phyloP scores from a whole-genome alignment of 805 yeast species.

The Saccharomycopsis olivae region DNA sequence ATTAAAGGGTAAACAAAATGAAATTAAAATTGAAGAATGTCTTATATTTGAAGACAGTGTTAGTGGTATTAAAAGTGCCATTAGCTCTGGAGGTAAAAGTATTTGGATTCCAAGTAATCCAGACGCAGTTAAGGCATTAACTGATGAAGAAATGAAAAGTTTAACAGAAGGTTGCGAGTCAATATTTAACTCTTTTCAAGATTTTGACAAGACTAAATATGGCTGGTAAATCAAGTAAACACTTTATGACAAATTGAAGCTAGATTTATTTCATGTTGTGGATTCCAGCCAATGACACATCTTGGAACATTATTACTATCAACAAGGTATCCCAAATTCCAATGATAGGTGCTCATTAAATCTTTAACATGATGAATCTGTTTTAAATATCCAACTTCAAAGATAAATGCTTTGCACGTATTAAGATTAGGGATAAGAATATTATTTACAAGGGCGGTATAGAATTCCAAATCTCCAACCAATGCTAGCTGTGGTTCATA shows the following conservation, averaged over 20 bases:
- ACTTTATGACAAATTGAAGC: not conserved
- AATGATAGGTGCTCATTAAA: constrained; percentile 23
- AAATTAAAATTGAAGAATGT: constrained; percentile 65
- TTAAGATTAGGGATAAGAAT: constrained; percentile 27
- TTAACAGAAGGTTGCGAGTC: not conserved
- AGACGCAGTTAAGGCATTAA: not conserved
- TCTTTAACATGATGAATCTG: constrained; percentile 41
- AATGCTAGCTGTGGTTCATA: constrained; percentile 76
- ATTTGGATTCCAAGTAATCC: constrained; percentile 7
- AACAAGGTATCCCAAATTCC: constrained; percentile 38
- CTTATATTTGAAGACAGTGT: constrained; percentile 91
- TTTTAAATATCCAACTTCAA: constrained; percentile 58
- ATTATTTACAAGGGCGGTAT: constrained; percentile 38
- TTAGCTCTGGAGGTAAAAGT: constrained; percentile 47
- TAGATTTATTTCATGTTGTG: not conserved
- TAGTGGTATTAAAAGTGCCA: constrained; percentile 81
- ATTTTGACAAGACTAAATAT: constrained; percentile 3
- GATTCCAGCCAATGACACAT: constrained; percentile 55
- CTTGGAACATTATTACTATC: constrained; percentile 47
- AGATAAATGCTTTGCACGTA: constrained; percentile 50
- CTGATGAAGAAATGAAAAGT: not conserved
- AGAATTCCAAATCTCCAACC: constrained; percentile 70
- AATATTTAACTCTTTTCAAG: not conserved
- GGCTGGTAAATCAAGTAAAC: constrained; percentile 4
- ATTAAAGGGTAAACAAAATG: constrained; percentile 21